Base-by-base conservation (phyloP, 495 filamentous ascomycete species). In the Tuber magnatum region DNA sequence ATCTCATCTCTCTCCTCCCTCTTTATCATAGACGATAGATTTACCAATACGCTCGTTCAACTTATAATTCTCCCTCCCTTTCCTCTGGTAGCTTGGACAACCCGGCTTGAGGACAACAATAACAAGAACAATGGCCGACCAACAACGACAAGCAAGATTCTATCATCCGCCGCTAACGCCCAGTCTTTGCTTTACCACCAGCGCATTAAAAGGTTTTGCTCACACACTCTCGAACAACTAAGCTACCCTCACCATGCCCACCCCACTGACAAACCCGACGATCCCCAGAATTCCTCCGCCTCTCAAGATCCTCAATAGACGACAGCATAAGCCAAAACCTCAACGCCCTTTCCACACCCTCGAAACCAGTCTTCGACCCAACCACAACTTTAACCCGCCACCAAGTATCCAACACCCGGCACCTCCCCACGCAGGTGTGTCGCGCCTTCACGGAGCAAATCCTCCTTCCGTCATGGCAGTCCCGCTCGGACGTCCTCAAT, bases 241-340 rank as follows among this genome's bases (percentile, higher is more conserved):
- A 48, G 18, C 40, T 35, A 72, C 22, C 69, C 12, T 38, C 48
- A 48, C n/a, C 16, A 56, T 9, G 68, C n/a, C 22, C 46, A 5
- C 20, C 20, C 61, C 61, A 70, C 65, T 73, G 71, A 75, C 76
- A 76, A 43, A 76, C 74, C 81, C 70, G 74, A 77, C 68, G 41
- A 51, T 43, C 14, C 72, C 43, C 80, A 99, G 95, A 97, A 82
- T 99, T 99, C 84, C 89, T 99, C n/a, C 91, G 92, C 35, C 77
- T 96, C 75, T 97, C 95, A 9, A 89, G 95, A 74, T 87, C 88
- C 74, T 88, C 92, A 39, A 92, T 97, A 78, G 95, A 99, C 82
- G 95, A 99, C 82, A 92, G 92, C 24, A 97, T 99, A 79, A 90
- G 89, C 1, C 94, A 97, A 82, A 93, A 97, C 78, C 87, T 99